A percentile compares a stretch with the other conserved stretches of the same genome.
Conservation (phyloP, 108 stramenopile genomes). For the Fistulifera pelliculosa region DNA sequence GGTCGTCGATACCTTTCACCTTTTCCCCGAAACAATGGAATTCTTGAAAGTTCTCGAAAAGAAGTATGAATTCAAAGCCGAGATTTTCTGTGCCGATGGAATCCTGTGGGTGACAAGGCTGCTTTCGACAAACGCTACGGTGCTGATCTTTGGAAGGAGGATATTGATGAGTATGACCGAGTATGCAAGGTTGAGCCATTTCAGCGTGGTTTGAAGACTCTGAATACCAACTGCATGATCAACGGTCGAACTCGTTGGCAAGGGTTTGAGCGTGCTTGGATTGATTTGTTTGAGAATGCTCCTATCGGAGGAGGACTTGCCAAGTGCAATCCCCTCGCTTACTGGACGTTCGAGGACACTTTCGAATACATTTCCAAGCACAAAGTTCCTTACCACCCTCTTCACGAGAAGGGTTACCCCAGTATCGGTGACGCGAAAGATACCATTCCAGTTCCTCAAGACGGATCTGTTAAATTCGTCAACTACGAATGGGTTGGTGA, state of each 20-base stretch:
- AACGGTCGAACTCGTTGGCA: constrained; percentile 96
- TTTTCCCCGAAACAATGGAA: constrained; percentile 93
- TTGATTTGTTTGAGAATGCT: constrained; percentile 87
- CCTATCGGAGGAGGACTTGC: constrained; percentile 89
- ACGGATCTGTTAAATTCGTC: constrained; percentile 70
- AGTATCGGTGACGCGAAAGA: constrained; percentile 94
- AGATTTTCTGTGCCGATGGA: constrained; percentile 86
- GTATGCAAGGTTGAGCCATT: constrained; percentile 98
- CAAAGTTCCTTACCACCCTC: constrained; percentile 91
- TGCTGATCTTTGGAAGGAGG: constrained; percentile 93
- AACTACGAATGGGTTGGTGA: constrained; percentile 83
- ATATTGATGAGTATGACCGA: constrained; percentile 92
- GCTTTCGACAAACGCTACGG: constrained; percentile 87
- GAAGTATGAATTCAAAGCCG: constrained; percentile 91
- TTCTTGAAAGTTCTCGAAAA: constrained; percentile 77
- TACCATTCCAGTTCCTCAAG: constrained; percentile 86
- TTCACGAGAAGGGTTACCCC: constrained; percentile 95
- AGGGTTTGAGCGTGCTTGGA: constrained; percentile 94
- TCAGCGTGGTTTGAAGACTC: constrained; percentile 91
- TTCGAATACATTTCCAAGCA: constrained; percentile 96
- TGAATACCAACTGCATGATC: constrained; percentile 93
- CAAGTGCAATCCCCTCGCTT: constrained; percentile 96
- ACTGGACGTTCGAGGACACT: constrained; percentile 96
- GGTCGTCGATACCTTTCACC: constrained; percentile 94
- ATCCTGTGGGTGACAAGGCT: constrained; percentile 79